Conservation (phyloP, 2,329 filamentous ascomycete species). For the Apiospora hydei region DNA sequence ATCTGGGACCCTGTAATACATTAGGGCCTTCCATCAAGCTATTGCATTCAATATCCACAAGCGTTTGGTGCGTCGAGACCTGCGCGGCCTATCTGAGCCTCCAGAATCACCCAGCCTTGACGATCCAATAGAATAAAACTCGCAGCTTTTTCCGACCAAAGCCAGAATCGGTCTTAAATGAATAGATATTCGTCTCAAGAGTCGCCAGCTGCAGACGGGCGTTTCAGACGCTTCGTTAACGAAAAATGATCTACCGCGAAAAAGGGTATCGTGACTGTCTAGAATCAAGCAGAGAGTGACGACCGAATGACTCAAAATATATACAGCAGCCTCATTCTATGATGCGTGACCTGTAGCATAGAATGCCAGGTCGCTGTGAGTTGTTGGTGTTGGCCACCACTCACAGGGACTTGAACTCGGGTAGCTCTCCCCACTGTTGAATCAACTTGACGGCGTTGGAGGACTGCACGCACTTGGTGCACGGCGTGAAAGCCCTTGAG, state of each 20-base stretch:
- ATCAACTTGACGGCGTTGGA: constrained; percentile 24
- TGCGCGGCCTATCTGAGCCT: too few species aligned
- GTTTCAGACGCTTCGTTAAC: not conserved
- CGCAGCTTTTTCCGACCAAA: not conserved
- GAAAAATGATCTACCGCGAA: not conserved
- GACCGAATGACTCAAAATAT: not conserved
- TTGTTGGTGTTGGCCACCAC: not conserved
- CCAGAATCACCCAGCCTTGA: too few species aligned
- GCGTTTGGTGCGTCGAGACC: too few species aligned
- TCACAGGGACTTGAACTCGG: constrained; percentile 24
- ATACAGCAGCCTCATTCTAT: not conserved
- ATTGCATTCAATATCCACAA: not conserved
- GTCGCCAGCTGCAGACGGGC: not conserved
- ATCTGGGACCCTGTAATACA: not conserved
- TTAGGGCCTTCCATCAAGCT: not conserved
- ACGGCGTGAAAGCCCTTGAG: not conserved
- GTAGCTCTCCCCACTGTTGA: constrained; percentile 24
- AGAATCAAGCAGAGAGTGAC: not conserved
- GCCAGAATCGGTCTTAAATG: not conserved
- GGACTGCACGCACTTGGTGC: constrained; percentile 19
- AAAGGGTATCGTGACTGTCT: not conserved
- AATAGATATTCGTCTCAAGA: not conserved
- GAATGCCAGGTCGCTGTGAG: not conserved
- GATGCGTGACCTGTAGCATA: not conserved
- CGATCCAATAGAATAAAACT: too few species aligned